These are phyloP conservation scores for Pichia sp. DNA, from an alignment of 1,139 yeast species.

Conservation along the genomic window DNA sequence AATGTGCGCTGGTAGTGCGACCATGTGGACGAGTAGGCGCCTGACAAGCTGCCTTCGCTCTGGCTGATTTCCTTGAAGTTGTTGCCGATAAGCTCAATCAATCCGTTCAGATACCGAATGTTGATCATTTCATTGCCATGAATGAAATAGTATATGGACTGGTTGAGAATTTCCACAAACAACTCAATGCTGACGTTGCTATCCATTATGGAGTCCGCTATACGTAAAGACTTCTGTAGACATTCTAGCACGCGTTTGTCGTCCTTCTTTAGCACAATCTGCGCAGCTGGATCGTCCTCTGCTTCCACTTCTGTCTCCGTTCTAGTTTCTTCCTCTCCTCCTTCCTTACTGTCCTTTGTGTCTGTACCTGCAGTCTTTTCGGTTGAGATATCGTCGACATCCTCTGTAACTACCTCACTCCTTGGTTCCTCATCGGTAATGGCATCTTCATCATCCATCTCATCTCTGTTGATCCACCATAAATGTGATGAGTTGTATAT, in stretches of 20 bases:
- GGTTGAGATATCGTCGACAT: background rate
- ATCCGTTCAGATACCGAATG: conserved; percentile 71
- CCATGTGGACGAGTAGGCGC: conserved; percentile 30
- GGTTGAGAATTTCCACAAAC: conserved; percentile 82
- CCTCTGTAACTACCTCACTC: conserved; percentile 15
- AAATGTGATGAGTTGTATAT: conserved; percentile 84
- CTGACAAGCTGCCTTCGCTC: background rate
- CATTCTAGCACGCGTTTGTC: conserved; percentile 63
- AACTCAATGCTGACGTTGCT: conserved; percentile 69
- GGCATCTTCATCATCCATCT: background rate
- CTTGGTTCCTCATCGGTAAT: background rate
- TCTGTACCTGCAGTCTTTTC: background rate
- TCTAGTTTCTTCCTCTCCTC: conserved; percentile 10
- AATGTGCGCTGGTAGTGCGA: conserved; percentile 62
- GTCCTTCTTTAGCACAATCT: conserved; percentile 36
- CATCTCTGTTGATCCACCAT: conserved; percentile 81
- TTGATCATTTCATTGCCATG: conserved; percentile 74
- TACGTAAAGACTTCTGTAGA: conserved; percentile 68
- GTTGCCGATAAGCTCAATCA: conserved; percentile 75
- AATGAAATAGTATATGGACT: conserved; percentile 76
- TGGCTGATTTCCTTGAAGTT: conserved; percentile 53
- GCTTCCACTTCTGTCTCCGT: conserved; percentile 6
- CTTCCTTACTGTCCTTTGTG: background rate
- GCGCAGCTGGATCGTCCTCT: conserved; percentile 9
- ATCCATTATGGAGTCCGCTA: conserved; percentile 92